Evolutionary conservation across 2,329 filamentous ascomycete species (phyloP).

Genomic region (Paecilomyces niveus): DNA sequence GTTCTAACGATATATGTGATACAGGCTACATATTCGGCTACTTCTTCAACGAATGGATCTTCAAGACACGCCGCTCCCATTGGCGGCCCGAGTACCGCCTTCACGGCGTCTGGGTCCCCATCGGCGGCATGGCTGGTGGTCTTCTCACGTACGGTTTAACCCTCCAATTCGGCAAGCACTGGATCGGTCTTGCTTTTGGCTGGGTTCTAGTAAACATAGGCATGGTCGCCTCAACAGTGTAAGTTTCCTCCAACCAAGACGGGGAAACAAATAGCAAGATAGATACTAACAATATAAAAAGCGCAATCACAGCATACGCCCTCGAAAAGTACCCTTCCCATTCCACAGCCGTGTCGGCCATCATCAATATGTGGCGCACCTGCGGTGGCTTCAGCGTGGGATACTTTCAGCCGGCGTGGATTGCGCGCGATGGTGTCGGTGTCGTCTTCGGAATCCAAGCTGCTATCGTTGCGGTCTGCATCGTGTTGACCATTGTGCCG

Average conservation of each 20-base stretch:
- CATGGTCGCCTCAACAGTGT: slow-evolving; percentile 29
- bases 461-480: slow-evolving; percentile 18
- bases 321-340: slow-evolving; percentile 30
- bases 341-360: slow-evolving; percentile 26
- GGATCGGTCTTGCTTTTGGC: slow-evolving; percentile 31
- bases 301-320: slow-evolving; percentile 28
- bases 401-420: slow-evolving; percentile 32
- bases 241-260: slow-evolving; percentile 3
- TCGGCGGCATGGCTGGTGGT: slow-evolving; percentile 22
- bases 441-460: slow-evolving; percentile 29
- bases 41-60: slow-evolving; percentile 30
- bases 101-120: slow-evolving; percentile 28
- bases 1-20: neutral
- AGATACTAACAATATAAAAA: slow-evolving; percentile 1
- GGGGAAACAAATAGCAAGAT: neutral
- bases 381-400: slow-evolving; percentile 31
- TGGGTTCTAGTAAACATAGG: slow-evolving; percentile 32
- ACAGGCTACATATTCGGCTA: slow-evolving; percentile 26
- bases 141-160: slow-evolving; percentile 29
- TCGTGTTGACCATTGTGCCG: slow-evolving; percentile 20
- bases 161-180: slow-evolving; percentile 25
- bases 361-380: slow-evolving; percentile 34
- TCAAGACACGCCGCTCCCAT: slow-evolving; percentile 11
- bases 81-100: slow-evolving; percentile 29
- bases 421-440: slow-evolving; percentile 21